Evolutionary conservation across 257 asterid genomes (phyloP), one percentile per base, ranked within the genome.

Genomic region (Linaria vulgaris): DNA sequence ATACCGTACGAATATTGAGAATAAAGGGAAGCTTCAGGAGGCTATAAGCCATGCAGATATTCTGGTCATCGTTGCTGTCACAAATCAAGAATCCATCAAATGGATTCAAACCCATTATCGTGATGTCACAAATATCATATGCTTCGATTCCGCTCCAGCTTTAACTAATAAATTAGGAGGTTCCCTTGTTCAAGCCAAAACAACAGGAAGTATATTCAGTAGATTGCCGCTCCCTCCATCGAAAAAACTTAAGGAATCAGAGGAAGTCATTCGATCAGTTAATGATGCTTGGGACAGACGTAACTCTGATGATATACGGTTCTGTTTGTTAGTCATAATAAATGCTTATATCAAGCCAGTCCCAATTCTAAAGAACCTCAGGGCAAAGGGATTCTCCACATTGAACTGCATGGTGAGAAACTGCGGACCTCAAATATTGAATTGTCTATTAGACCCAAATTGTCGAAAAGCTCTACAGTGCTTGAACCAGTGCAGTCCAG

Each of bases 381-480:
- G 98, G 70, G 92, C 97, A 23, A 92, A 88, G 72, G 97, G 98
- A 34, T 82, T 92, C 9, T 76, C 94, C 51, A 85, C 97, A 39
- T 64, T 88, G 78, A 83, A 68, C 72, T 85, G 97, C 80, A 88
- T 88, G 98, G 80, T 79, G 38, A 79, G 69, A 20, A 88, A 85
- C 39, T 91, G 97, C 31, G 96, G 89, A n/a, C 84, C 94, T 16
- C 97, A 88, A 31, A 82, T 92, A 78, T 59, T 92, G 56, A 83
- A 85, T 65, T 92, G 98, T 67, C 78, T 92, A 38, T 48, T 88
- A 69, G 98, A 92, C 51, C 88, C 88, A 13, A 83, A 82, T 59
- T 88, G 96, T 66, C 59, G 98, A 70, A 86, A 85, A 73, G 98
- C 97, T 45, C 90, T 92, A 60, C 95, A 83, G 43, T 92, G 98